Conservation (phyloP, 2,329 filamentous ascomycete species). For the Sarocladium oryzae region DNA sequence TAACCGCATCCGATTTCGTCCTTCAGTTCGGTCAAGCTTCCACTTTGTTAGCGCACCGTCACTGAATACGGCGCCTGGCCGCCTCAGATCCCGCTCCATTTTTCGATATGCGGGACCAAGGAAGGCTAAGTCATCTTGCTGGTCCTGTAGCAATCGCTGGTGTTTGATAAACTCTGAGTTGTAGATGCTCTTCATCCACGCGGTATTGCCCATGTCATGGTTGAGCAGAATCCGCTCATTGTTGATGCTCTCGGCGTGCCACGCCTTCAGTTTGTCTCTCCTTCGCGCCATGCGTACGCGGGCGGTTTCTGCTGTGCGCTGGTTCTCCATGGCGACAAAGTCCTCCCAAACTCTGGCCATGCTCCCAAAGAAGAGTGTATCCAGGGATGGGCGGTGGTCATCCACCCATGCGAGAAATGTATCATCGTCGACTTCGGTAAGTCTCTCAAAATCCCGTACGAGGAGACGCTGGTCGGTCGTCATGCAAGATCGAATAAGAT, state of each 20-base stretch:
- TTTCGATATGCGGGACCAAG: conserved; percentile 69
- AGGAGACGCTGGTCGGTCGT: conserved; percentile 65
- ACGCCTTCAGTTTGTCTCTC: conserved; percentile 74
- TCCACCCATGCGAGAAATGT: conserved; percentile 86
- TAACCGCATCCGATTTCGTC: conserved; percentile 88
- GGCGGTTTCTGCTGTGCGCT: conserved; percentile 68
- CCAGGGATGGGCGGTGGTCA: conserved; percentile 68
- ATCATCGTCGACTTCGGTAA: conserved; percentile 84
- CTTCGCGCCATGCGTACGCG: conserved; percentile 65
- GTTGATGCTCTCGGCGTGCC: conserved; percentile 63
- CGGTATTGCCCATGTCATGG: conserved; percentile 80
- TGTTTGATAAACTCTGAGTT: conserved; percentile 87
- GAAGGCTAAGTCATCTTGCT: conserved; percentile 82
- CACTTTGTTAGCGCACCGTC: conserved; percentile 60
- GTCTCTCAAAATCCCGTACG: conserved; percentile 69
- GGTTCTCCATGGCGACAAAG: conserved; percentile 78
- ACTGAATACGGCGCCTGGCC: conserved; percentile 76
- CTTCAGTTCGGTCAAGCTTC: conserved; percentile 93
- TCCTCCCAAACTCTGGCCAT: conserved; percentile 82
- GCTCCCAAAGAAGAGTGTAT: conserved; percentile 73
- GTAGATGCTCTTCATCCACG: conserved; percentile 96
- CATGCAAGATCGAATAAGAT: conserved; percentile 66
- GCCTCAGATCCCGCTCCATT: conserved; percentile 69
- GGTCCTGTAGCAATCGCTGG: conserved; percentile 82
- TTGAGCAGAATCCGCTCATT: conserved; percentile 67